Evolutionary conservation across 768 basidiomycete species (phyloP).

Genomic region (Cystofilobasidium capitatum): DNA sequence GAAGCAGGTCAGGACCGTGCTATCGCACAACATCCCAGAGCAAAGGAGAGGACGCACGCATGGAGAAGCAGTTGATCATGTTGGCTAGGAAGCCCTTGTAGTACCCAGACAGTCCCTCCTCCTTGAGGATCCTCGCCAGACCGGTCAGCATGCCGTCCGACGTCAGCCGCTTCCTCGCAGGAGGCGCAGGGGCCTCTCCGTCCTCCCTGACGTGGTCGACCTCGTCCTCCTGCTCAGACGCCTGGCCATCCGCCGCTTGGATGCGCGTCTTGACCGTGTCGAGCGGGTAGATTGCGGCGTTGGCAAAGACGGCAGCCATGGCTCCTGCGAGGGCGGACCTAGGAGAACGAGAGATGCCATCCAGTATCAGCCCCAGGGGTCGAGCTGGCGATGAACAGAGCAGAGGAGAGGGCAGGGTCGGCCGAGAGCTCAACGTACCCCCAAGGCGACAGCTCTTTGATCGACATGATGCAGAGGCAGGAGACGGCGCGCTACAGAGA

Average conservation of each 20-base stretch:
- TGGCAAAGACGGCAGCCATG: conserved; percentile 82
- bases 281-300: conserved; percentile 85
- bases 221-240: conserved; percentile 18
- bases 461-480: no score
- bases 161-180: conserved; percentile 28
- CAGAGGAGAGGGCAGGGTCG: background rate
- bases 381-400: background rate
- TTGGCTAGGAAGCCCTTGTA: conserved; percentile 91
- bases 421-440: conserved; percentile 14
- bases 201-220: background rate
- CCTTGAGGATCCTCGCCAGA: conserved; percentile 59
- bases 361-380: background rate
- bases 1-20: conserved; percentile 13
- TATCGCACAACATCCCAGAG: no score
- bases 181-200: conserved; percentile 38
- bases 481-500: no score
- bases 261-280: conserved; percentile 95
- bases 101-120: conserved; percentile 70
- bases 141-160: conserved; percentile 53
- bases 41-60: conserved; percentile 55
- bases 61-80: conserved; percentile 96
- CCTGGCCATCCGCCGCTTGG: conserved; percentile 52
- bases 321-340: conserved; percentile 87
- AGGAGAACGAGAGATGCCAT: conserved; percentile 34
- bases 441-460: conserved; percentile 22